phyloP scores from a whole-genome alignment of 441 rosid species.

The Adansonia grandidieri region DNA sequence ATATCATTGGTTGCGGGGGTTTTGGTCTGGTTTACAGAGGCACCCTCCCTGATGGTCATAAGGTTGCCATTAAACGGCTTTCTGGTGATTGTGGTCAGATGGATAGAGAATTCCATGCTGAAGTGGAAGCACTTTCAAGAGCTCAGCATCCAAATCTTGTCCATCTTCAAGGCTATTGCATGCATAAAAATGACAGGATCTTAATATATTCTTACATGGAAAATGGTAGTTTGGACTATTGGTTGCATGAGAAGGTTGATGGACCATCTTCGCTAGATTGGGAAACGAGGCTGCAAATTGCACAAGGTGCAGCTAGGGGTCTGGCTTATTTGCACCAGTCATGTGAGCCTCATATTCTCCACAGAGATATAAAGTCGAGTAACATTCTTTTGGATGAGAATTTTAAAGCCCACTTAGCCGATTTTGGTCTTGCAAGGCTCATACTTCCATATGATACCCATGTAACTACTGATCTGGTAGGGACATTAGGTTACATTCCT shows the following conservation, averaged over 20 bases:
- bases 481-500: conserved; percentile 80
- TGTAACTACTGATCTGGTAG: conserved; percentile 75
- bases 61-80: conserved; percentile 69
- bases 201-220: conserved; percentile 80
- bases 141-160: conserved; percentile 86
- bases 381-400: conserved; percentile 72
- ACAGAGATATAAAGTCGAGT: conserved; percentile 76
- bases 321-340: conserved; percentile 68
- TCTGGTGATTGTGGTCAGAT: conserved; percentile 79
- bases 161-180: conserved; percentile 70
- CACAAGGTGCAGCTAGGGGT: conserved; percentile 66
- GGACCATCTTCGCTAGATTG: conserved; percentile 61
- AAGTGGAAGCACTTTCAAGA: conserved; percentile 79
- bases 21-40: conserved; percentile 80
- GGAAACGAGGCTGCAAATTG: conserved; percentile 62
- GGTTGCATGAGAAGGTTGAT: conserved; percentile 73
- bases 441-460: conserved; percentile 72
- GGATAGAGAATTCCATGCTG: conserved; percentile 76
- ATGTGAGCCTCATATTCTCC: conserved; percentile 74
- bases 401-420: conserved; percentile 72
- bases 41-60: conserved; percentile 57
- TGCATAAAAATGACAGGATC: conserved; percentile 51
- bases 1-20: conserved; percentile 81
- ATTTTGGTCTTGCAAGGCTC: conserved; percentile 78
- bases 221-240: conserved; percentile 79